Conservation (phyloP, 1,284 basidiomycete species). For the Sparassis latifolia region DNA sequence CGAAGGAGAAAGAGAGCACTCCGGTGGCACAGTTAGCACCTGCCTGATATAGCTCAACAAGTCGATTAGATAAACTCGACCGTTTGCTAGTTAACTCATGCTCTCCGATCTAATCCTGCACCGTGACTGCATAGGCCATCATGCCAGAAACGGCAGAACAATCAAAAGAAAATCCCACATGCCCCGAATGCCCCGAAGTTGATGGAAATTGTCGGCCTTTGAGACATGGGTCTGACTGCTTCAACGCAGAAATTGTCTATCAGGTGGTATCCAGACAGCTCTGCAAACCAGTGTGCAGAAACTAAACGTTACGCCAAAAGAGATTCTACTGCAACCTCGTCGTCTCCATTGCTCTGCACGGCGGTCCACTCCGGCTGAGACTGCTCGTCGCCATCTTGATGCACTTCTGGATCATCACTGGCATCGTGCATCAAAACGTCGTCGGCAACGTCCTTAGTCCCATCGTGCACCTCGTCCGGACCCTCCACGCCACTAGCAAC, state of each 20-base stretch:
- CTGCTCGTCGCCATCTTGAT: neutral
- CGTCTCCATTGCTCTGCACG: constrained; percentile 1
- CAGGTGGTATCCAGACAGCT: neutral
- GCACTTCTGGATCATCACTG: neutral
- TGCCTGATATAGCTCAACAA: too few species aligned
- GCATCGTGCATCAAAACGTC: neutral
- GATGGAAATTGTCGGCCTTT: too few species aligned
- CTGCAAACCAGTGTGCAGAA: neutral
- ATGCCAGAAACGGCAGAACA: too few species aligned
- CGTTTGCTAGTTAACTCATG: too few species aligned
- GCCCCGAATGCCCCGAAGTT: too few species aligned
- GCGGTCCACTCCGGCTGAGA: constrained; percentile 1
- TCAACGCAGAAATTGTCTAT: too few species aligned
- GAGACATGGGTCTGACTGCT: too few species aligned
- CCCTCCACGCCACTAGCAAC: neutral
- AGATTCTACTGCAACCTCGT: constrained; percentile 1
- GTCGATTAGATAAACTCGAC: too few species aligned
- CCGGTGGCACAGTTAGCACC: too few species aligned
- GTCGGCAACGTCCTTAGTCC: neutral
- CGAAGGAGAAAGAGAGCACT: neutral
- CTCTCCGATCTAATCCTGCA: too few species aligned
- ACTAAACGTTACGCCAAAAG: neutral
- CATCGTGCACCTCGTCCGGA: neutral
- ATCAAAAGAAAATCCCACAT: too few species aligned
- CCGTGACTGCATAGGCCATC: too few species aligned